These are phyloP conservation scores for Pezicula radicicola DNA, from an alignment of 2,329 filamentous ascomycete species.

Conservation along the genomic window DNA sequence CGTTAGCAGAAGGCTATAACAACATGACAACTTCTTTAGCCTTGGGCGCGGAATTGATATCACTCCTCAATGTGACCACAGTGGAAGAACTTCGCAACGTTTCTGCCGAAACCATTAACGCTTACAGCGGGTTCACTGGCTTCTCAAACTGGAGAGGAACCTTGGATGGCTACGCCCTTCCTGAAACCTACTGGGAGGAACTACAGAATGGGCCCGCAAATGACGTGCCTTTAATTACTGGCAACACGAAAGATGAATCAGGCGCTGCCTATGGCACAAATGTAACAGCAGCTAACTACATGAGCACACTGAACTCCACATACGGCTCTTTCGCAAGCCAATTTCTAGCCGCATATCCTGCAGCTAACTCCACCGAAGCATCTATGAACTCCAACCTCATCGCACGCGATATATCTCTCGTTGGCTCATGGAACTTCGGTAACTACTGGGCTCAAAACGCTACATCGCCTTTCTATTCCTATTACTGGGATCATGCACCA, in stretches of 20 bases:
- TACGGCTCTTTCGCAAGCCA: constrained; percentile 4
- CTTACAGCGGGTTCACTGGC: too few species aligned
- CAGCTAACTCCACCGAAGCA: constrained; percentile 17
- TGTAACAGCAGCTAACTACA: constrained; percentile 26
- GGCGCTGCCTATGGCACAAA: constrained; percentile 21
- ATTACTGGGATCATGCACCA: constrained; percentile 28
- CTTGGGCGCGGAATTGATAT: constrained; percentile 11
- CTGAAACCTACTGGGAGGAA: constrained; percentile 14
- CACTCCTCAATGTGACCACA: constrained; percentile 12
- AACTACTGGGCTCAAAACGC: constrained; percentile 21
- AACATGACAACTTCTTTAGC: constrained; percentile 5
- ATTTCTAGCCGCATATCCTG: constrained; percentile 23
- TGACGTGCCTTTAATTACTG: constrained; percentile 33
- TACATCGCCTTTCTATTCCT: constrained; percentile 24
- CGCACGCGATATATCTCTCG: constrained; percentile 21
- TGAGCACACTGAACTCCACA: constrained; percentile 7
- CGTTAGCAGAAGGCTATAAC: constrained; percentile 20
- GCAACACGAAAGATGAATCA: constrained; percentile 32
- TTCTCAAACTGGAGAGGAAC: constrained; percentile 6
- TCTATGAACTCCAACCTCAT: constrained; percentile 18
- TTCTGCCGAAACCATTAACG: too few species aligned
- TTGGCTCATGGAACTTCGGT: constrained; percentile 25
- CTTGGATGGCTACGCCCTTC: constrained; percentile 17
- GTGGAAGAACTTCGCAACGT: constrained; percentile 9
- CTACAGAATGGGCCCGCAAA: constrained; percentile 26